Evolutionary conservation across 139 green algal genomes (phyloP).

Genomic region (Gonium pectorale): DNA sequence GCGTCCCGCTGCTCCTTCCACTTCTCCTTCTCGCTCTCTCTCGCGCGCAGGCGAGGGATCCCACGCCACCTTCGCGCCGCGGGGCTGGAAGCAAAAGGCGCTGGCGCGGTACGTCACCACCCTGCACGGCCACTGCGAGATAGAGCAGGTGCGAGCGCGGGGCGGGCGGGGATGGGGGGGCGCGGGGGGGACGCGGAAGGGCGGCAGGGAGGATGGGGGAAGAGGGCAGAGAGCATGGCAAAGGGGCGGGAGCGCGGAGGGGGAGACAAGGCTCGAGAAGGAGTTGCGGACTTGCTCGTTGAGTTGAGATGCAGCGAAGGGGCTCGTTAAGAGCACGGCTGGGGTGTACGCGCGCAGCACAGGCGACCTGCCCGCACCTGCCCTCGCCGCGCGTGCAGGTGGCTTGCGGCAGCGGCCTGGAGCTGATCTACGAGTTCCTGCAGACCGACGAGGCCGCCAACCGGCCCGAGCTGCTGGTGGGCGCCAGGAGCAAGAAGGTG

Average conservation of each 20-base stretch:
- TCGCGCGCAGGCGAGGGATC: conserved; percentile 75
- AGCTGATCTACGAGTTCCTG: conserved; percentile 95
- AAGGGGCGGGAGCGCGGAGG: too few relatives aligned
- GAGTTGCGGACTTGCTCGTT: too few relatives aligned
- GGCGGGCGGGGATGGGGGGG: too few relatives aligned
- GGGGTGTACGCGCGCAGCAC: too few relatives aligned
- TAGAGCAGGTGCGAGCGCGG: conserved; percentile 72
- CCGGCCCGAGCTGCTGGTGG: conserved; percentile 43
- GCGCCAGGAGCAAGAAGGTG: conserved; percentile 10
- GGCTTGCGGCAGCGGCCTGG: conserved; percentile 87
- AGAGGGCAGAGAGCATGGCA: too few relatives aligned
- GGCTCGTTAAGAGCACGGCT: too few relatives aligned
- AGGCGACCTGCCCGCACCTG: too few relatives aligned
- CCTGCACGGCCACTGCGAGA: conserved; percentile 83
- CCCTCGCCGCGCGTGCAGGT: too few relatives aligned
- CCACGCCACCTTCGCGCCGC: conserved; percentile 89
- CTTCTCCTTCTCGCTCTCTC: background rate
- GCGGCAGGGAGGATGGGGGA: background rate
- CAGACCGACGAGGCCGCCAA: conserved; percentile 69
- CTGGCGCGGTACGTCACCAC: conserved; percentile 79
- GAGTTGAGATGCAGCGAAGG: too few relatives aligned
- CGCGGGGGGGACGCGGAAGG: too few relatives aligned
- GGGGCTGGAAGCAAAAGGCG: conserved; percentile 87
- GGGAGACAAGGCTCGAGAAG: too few relatives aligned
- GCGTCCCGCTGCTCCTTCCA: background rate